A percentile compares a stretch with the other conserved stretches of the same genome.
These are phyloP conservation scores for Collybiopsis luxurians DNA, from an alignment of 768 basidiomycete species.

Conservation along the genomic window DNA sequence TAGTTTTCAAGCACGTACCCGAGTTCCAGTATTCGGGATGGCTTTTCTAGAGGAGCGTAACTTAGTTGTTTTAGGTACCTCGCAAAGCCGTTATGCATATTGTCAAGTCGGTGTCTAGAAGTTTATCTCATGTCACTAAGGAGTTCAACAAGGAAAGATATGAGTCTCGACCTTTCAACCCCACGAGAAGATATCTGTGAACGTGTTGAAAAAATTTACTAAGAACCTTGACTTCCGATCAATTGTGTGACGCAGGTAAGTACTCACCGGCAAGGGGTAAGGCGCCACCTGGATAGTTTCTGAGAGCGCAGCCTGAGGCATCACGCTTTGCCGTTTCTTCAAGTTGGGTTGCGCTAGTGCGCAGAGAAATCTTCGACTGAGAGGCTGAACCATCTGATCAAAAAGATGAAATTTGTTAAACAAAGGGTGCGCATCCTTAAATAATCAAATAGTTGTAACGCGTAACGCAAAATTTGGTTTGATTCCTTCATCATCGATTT, in stretches of 20 bases:
- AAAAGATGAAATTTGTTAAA: not conserved
- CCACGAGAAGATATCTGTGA: conserved; percentile 2
- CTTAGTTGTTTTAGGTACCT: not conserved
- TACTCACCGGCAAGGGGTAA: not conserved
- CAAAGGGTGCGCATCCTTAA: too few relatives aligned
- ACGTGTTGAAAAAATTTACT: not conserved
- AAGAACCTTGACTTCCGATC: not conserved
- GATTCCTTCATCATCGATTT: too few relatives aligned
- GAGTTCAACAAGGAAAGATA: too few relatives aligned
- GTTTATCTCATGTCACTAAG: not conserved
- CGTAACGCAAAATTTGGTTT: too few relatives aligned
- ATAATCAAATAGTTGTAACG: too few relatives aligned
- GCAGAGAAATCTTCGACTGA: not conserved
- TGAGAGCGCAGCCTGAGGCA: not conserved
- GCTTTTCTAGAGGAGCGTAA: not conserved
- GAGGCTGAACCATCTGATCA: not conserved
- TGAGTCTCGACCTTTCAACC: not conserved
- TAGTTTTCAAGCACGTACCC: not conserved
- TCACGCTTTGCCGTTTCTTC: not conserved
- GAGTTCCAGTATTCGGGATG: conserved; percentile 2
- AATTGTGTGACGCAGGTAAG: not conserved
- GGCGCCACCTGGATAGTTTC: not conserved
- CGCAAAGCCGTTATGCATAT: conserved; percentile 1
- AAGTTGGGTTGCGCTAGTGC: not conserved
- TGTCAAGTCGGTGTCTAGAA: conserved; percentile 3